Conservation (phyloP, 163 green algal genomes). For the Scenedesmus sp. region DNA sequence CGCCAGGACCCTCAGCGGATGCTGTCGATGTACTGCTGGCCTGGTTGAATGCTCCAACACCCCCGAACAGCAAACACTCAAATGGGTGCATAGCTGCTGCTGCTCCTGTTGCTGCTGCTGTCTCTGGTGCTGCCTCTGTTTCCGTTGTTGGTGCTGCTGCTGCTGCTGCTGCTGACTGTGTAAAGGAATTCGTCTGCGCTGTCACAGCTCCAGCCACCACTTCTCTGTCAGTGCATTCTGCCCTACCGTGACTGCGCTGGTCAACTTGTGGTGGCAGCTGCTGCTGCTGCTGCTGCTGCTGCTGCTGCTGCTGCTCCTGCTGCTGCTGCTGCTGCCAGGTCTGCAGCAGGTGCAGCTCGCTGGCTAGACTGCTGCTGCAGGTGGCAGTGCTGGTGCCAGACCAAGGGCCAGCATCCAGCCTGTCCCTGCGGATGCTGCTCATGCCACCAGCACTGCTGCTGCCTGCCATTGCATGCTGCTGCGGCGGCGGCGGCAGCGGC, state of each 20-base stretch:
- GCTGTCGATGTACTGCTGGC: not conserved
- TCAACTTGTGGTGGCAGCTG: no score
- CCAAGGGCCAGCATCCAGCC: not conserved
- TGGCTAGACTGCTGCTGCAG: not conserved
- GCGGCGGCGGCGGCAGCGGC: no score
- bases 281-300: no score
- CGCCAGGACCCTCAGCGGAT: not conserved
- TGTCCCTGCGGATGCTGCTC: not conserved
- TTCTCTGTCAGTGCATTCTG: not conserved
- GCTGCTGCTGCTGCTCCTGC: not conserved
- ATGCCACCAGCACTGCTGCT: not conserved
- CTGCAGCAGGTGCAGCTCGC: not conserved
- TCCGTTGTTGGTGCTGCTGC: not conserved
- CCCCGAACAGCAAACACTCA: not conserved
- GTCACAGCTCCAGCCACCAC: not conserved
- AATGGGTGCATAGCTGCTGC: not conserved
- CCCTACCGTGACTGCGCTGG: not conserved
- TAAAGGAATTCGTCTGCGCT: not conserved
- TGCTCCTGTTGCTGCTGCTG: not conserved
- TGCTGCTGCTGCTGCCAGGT: not conserved
- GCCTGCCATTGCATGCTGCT: not conserved
- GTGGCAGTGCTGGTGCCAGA: not conserved
- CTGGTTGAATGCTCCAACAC: not conserved
- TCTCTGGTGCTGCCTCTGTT: not conserved
- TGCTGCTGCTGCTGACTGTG: slow-evolving; percentile 1